Conservation (phyloP, 2,329 filamentous ascomycete species). For the Cytospora paraplurivora region DNA sequence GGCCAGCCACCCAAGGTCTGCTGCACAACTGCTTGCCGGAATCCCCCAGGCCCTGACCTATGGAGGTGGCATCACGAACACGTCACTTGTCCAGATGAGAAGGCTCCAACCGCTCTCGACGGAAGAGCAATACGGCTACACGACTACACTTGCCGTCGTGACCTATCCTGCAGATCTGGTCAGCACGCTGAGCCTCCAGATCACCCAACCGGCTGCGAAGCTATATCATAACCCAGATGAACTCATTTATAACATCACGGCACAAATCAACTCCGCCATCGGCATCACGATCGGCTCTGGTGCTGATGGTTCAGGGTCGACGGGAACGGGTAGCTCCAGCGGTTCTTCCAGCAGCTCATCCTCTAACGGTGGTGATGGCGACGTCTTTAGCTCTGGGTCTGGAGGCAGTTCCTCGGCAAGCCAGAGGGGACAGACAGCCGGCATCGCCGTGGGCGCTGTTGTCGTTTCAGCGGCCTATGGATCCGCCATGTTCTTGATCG, state of each 20-base stretch:
- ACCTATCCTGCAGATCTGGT: slow-evolving; percentile 49
- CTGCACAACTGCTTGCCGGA: slow-evolving; percentile 81
- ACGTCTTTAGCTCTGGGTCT: slow-evolving; percentile 37
- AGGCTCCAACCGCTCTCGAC: slow-evolving; percentile 79
- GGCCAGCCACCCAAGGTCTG: slow-evolving; percentile 67
- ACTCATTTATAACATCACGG: slow-evolving; percentile 72
- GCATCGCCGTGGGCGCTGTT: slow-evolving; percentile 76
- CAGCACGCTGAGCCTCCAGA: slow-evolving; percentile 26
- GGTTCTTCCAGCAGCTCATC: slow-evolving; percentile 40
- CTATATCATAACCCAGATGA: slow-evolving; percentile 70
- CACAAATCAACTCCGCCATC: slow-evolving; percentile 82
- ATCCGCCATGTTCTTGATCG: slow-evolving; percentile 91
- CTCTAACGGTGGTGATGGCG: slow-evolving; percentile 36
- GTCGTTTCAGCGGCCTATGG: slow-evolving; percentile 84
- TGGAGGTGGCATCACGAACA: slow-evolving; percentile 56
- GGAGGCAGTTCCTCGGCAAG: slow-evolving; percentile 52
- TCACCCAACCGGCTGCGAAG: slow-evolving; percentile 66
- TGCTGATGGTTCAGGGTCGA: slow-evolving; percentile 43
- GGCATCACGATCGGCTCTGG: slow-evolving; percentile 58
- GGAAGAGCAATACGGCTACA: slow-evolving; percentile 66
- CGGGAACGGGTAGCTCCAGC: slow-evolving; percentile 42
- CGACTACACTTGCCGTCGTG: slow-evolving; percentile 71
- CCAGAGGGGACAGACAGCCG: slow-evolving; percentile 63
- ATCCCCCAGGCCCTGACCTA: slow-evolving; percentile 72
- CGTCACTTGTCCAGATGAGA: slow-evolving; percentile 63